Percentiles rank a stretch among this genome's conserved stretches.
These are phyloP conservation scores for Hygrophorus russula DNA, from an alignment of 768 basidiomycete species.

Conservation along the genomic window DNA sequence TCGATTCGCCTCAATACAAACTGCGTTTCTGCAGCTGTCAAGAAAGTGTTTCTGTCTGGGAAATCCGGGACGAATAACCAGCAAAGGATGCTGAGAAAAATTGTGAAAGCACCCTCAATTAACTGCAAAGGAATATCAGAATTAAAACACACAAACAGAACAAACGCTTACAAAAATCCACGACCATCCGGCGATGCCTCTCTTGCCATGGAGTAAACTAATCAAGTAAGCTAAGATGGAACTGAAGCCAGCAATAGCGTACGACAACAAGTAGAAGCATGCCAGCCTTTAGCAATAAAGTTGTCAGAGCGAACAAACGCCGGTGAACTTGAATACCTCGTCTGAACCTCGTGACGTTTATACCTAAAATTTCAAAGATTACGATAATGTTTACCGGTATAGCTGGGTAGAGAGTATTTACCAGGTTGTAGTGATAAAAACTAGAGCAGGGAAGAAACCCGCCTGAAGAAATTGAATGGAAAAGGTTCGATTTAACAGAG, in stretches of 20 bases:
- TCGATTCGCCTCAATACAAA: slow-evolving; percentile 32
- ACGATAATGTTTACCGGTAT: background rate
- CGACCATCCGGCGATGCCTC: slow-evolving; percentile 35
- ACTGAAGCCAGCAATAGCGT: slow-evolving; percentile 34
- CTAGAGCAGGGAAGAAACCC: slow-evolving; percentile 37
- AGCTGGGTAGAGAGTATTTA: slow-evolving; percentile 11
- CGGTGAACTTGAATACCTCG: slow-evolving; percentile 19
- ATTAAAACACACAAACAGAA: background rate
- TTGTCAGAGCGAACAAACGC: background rate
- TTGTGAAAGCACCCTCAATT: slow-evolving; percentile 36
- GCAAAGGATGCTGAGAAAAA: slow-evolving; percentile 30
- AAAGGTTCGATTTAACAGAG: too few relatives aligned
- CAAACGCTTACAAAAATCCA: slow-evolving; percentile 42
- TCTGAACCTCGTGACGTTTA: slow-evolving; percentile 39
- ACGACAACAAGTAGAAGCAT: slow-evolving; percentile 32
- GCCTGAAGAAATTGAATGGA: slow-evolving; percentile 20
- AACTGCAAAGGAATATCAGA: slow-evolving; percentile 23
- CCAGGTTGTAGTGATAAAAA: slow-evolving; percentile 41
- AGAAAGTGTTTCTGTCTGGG: slow-evolving; percentile 37
- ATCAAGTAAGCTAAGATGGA: slow-evolving; percentile 36
- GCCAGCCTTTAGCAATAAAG: slow-evolving; percentile 28
- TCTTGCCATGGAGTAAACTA: slow-evolving; percentile 28
- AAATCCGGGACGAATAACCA: slow-evolving; percentile 34
- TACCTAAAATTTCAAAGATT: slow-evolving; percentile 27
- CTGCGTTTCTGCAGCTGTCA: slow-evolving; percentile 28